Evolutionary conservation across 2,329 filamentous ascomycete species (phyloP), one percentile per base, ranked within the genome.

Genomic region (Kalaharituber pfeilii): DNA sequence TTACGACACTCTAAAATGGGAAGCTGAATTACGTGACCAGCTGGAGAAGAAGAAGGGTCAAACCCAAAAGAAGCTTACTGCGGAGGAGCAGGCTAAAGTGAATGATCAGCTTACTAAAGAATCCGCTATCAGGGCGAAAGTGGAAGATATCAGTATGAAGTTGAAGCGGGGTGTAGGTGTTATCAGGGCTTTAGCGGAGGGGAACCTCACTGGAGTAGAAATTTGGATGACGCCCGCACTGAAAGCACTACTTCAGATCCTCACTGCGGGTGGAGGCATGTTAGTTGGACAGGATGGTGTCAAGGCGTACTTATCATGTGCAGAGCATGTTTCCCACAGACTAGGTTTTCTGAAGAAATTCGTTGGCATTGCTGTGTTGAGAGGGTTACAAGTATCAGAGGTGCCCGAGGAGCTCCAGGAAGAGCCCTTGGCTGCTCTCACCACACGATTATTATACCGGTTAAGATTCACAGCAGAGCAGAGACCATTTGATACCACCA

Each of bases 1-100:
- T 66, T 94, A 95, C 63, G 86, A 98, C 63, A 93, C 86, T 1
- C 69, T 95, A 39, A 95, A 94, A 68, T 98, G 93, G 91, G 91
- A 98, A 68, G 84, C 89, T 66, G 91, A 98, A 60, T 74, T 98
- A 6, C 77, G 88, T 55, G 76, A 79, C 36, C 86, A 95, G 63
- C 70, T 98, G 39, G 87, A 88, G n/a, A 76, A 85, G 66, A 98
- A 96, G 72, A 94, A 89, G 68, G 89, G 89, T 1, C 67, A 70
- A 47, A 79, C 84, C 57, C 80, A 86, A 63, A 89, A 87, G 71
- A 98, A 95, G 69, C 78, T 96, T 8, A 91, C 86, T 0, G 70
- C 85, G 0, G 91, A 96, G 30, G 89, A 98, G 64, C 82, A 82
- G 61, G 78, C 82, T 27, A 96, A 94, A 68, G 84, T 96, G 55